These are phyloP conservation scores for Paramecium octaurelia DNA, from an alignment of 73 alveolate genomes.

Conservation along the genomic window DNA sequence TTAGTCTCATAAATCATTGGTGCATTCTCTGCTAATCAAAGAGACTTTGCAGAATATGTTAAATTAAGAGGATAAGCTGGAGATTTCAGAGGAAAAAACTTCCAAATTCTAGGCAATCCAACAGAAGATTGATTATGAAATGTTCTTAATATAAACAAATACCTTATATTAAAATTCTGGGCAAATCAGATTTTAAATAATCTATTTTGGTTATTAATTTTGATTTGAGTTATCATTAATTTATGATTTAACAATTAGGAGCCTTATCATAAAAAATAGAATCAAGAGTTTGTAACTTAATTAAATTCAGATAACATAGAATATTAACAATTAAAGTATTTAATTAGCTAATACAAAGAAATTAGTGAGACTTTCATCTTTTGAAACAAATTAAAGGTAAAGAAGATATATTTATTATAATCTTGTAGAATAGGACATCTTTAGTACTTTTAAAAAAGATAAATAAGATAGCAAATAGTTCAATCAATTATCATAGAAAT, in stretches of 20 bases:
- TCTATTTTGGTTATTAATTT: neutral
- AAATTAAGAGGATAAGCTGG: constrained; percentile 45
- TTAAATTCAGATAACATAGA: too few relatives aligned
- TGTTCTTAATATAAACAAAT: neutral
- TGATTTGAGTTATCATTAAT: neutral
- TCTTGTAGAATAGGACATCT: neutral
- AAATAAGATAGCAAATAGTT: neutral
- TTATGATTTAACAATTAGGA: too few relatives aligned
- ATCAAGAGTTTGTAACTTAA: neutral
- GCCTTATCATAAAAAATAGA: too few relatives aligned
- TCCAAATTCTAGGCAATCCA: constrained; percentile 26
- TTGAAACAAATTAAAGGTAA: neutral
- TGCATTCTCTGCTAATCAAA: constrained; percentile 21
- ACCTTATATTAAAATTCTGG: neutral
- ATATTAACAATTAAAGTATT: too few relatives aligned
- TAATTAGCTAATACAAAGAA: neutral
- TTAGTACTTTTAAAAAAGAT: neutral
- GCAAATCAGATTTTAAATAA: neutral
- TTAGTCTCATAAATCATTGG: constrained; percentile 43
- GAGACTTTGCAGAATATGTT: constrained; percentile 34
- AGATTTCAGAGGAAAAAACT: constrained; percentile 1
- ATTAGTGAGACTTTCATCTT: neutral
- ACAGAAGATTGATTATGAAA: constrained; percentile 9
- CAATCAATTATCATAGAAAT: neutral
- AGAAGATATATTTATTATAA: neutral